Base-by-base conservation (phyloP, 2,329 filamentous ascomycete species). In the Ceratocystis cubensis region DNA sequence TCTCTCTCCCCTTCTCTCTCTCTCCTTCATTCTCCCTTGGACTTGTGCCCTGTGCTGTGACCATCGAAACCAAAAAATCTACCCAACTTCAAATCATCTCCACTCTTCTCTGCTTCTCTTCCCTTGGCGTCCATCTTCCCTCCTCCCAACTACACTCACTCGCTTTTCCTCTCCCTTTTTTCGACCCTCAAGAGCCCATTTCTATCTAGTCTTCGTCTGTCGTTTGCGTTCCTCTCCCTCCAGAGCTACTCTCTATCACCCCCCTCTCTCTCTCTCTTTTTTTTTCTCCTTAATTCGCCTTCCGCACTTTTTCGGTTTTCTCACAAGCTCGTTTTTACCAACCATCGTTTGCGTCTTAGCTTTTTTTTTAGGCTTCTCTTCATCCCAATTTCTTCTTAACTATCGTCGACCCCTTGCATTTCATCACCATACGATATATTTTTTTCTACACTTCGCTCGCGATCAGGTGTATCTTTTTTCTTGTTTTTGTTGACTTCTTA, bases 401-500 rank as follows among this genome's bases (percentile, higher is more conserved):
- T 30, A 50, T 63, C 59, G 56, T 59, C 56, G 28, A 37, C 59
- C 59, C 59, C 59, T 44, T 61, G 57, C 59, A 63, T 63, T 63
- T 59, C 28, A 30, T 59, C 56, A 37, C 56, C 56, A 59, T 59
- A 33, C 56, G 56, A 59, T 59, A 59, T 45, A 28, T 50, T 5
- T 56, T 30, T 65, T 50, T 20, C 50, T 45, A 48, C 41, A 64
- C 53, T 50, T 33, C 64, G 64, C 30, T 37, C 37, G 22, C 33
- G 20, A 56, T 22, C 13, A 53, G 33, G 48, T 30, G 53, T 66
- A 61, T 62, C 61, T 64, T 64, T 64, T 50, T 66, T 65, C 56
- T 64, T 59, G 20, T 20, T 41, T 61, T 50, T 46, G 53, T 63
- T 44, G 37, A 30, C 65, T 22, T 53, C 28, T 56, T 57, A 33